A percentile compares a stretch with the other conserved stretches of the same genome.
phyloP scores from a whole-genome alignment of 2,329 filamentous ascomycete genomes.

The Botrytis byssoidea region DNA sequence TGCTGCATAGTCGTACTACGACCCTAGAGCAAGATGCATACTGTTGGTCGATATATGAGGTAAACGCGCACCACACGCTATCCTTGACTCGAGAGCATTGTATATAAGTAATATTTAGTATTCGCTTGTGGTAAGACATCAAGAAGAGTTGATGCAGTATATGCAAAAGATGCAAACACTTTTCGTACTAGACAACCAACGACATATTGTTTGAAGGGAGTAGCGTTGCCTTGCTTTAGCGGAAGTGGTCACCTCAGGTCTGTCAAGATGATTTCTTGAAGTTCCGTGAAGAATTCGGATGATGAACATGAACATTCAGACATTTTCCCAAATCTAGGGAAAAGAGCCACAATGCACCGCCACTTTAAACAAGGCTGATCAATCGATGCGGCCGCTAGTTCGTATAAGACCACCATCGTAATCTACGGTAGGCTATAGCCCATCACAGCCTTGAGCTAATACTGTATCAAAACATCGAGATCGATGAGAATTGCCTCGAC shows the following conservation, averaged over 20 bases:
- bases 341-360: neutral
- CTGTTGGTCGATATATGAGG: neutral
- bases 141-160: neutral
- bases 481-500: neutral
- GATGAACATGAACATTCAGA: neutral
- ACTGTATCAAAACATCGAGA: neutral
- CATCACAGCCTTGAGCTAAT: conserved; percentile 3
- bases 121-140: neutral
- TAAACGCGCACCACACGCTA: neutral
- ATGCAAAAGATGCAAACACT: too few relatives aligned
- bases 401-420: too few relatives aligned
- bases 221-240: neutral
- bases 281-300: neutral
- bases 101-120: too few relatives aligned
- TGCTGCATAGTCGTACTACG: neutral
- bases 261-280: neutral
- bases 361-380: neutral
- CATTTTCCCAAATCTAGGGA: neutral
- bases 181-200: neutral
- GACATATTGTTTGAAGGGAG: neutral
- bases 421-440: neutral
- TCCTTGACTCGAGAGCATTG: neutral
- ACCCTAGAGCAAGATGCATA: neutral
- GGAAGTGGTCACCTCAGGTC: neutral
- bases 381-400: neutral